A percentile compares a stretch with the other conserved stretches of the same genome.
These are phyloP conservation scores for Phytophthora lateralis DNA, from an alignment of 352 stramenopile species.

Conservation along the genomic window DNA sequence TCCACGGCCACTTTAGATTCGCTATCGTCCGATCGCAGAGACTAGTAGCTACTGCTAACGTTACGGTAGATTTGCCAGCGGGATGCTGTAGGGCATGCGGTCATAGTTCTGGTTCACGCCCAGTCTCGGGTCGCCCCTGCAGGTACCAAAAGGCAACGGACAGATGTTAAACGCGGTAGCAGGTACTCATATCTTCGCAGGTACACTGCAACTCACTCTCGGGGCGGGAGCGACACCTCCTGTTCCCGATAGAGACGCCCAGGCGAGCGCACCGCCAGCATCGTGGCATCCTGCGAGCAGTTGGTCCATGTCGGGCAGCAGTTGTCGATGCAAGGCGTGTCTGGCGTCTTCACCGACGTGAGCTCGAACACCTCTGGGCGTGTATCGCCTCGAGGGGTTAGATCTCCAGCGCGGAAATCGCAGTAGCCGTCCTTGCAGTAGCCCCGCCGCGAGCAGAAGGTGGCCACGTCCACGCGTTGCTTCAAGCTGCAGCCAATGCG, in stretches of 20 bases:
- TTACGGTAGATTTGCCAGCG: slow-evolving; percentile 61
- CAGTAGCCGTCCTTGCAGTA: slow-evolving; percentile 88
- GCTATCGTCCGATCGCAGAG: not conserved
- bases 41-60: not conserved
- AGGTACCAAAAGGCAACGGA: slow-evolving; percentile 7
- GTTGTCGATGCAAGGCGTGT: slow-evolving; percentile 66
- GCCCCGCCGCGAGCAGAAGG: slow-evolving; percentile 71
- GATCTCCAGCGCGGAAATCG: slow-evolving; percentile 61
- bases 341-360: slow-evolving; percentile 54
- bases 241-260: slow-evolving; percentile 59
- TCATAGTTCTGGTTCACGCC: slow-evolving; percentile 81
- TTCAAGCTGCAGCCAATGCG: slow-evolving; percentile 65
- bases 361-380: slow-evolving; percentile 67
- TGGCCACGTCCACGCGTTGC: slow-evolving; percentile 66
- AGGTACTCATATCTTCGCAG: slow-evolving; percentile 5
- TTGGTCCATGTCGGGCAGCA: slow-evolving; percentile 52
- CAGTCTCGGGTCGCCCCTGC: slow-evolving; percentile 65
- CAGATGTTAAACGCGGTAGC: slow-evolving; percentile 8
- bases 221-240: slow-evolving; percentile 54
- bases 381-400: slow-evolving; percentile 55
- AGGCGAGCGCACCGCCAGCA: slow-evolving; percentile 47
- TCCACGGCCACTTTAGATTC: not conserved
- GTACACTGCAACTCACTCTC: slow-evolving; percentile 49
- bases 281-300: slow-evolving; percentile 54
- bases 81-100: slow-evolving; percentile 80